Conservation (phyloP, 768 basidiomycete species). For the Clitopilus passeckerianus region DNA sequence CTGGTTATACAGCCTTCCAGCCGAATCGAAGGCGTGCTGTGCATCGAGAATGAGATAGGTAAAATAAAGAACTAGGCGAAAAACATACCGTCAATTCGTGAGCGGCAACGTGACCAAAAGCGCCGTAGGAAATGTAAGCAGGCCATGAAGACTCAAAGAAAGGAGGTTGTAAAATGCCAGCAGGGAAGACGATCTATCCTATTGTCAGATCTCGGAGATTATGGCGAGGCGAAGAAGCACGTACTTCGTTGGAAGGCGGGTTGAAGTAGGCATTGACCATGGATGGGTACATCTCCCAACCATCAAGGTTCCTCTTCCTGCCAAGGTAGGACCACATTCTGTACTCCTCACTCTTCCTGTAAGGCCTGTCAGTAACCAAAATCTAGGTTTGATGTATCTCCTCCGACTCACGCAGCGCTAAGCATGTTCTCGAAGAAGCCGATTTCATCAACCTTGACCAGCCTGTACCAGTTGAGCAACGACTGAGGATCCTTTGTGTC, state of each 20-base stretch:
- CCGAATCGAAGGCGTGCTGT: slow-evolving; percentile 88
- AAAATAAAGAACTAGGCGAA: neutral
- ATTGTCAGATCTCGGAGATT: neutral
- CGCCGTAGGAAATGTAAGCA: slow-evolving; percentile 82
- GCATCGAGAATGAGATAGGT: neutral
- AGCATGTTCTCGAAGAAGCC: slow-evolving; percentile 87
- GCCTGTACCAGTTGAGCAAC: slow-evolving; percentile 68
- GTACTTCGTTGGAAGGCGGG: slow-evolving; percentile 82
- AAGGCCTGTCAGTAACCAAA: neutral
- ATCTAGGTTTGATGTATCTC: neutral
- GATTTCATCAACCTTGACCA: slow-evolving; percentile 57
- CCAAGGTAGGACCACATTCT: slow-evolving; percentile 79
- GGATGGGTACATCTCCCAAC: slow-evolving; percentile 88
- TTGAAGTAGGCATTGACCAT: slow-evolving; percentile 88
- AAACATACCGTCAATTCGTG: slow-evolving; percentile 82
- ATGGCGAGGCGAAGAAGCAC: slow-evolving; percentile 5
- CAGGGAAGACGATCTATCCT: slow-evolving; percentile 85
- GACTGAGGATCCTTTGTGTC: slow-evolving; percentile 69
- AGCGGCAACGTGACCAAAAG: slow-evolving; percentile 88
- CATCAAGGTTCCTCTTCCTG: slow-evolving; percentile 53
- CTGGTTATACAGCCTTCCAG: slow-evolving; percentile 88
- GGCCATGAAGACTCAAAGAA: slow-evolving; percentile 91
- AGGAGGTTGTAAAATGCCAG: slow-evolving; percentile 89
- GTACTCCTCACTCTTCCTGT: slow-evolving; percentile 53
- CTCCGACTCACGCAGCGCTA: slow-evolving; percentile 41